Base-by-base conservation (phyloP, 805 yeast genomes). In the Monosporozyma unispora region DNA sequence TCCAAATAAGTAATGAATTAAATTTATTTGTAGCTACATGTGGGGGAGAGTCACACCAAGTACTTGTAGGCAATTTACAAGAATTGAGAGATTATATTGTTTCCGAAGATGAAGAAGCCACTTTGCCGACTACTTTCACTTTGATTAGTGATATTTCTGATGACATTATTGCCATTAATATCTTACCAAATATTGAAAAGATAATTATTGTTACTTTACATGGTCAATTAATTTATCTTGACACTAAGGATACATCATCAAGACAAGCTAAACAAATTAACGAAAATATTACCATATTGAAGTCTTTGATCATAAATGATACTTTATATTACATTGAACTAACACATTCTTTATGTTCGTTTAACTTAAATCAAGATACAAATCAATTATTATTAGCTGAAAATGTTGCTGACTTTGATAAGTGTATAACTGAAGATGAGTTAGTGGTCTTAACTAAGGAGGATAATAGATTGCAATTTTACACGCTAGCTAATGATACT, bases 21-120 rank as follows among this genome's bases (percentile, higher is more conserved):
- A 59, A 64, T 1, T 39, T 69, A 11, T 69, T 66, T 55, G 73
- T 71, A 1, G 74, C 76, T 2, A 69, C 73, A 3, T 70, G 74
- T 45, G 61, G 67, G 22, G 39, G 39, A 6, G 22, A 35, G 18
- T 23, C 44, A 4, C 55, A 54, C 3, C 58, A 58, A 37, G 55
- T 74, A 16, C 67, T 68, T 1, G 47, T 72, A 11, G 77, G 75
- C 7, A 51, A 56, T 2, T 55, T 73, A 21, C 60, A 61, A 29
- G 54, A 56, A 12, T 55, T 75, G 49, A 68, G 68, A 49, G 59
- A 63, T 12, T 61, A 50, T 42, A 51, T 65, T n/a, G 50, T 53
- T 4, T 57, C 60, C 28, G 55, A 56, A 6, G 52, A 50, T 18
- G 55, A 55, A 6, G 40, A 56, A 19, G 38, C 8, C 8, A 35